Evolutionary conservation across 305 asterid species (phyloP), one percentile per base, ranked within the genome.

Genomic region (Fraxinus latifolia): DNA sequence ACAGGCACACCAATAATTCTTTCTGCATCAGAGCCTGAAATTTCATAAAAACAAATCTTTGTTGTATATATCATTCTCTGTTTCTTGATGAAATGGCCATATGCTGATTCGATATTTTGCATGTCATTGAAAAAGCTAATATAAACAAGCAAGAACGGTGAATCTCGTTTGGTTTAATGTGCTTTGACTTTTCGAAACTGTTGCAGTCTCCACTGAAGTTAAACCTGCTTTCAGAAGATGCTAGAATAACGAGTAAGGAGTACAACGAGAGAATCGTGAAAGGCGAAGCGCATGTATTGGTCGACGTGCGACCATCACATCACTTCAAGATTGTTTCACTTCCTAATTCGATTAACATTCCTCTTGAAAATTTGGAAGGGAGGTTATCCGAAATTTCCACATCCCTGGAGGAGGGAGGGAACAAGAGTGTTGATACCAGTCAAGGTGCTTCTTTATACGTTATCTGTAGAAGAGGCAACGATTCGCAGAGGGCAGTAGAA

Each of bases 401-500:
- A 53, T 92, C 95, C 53, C 60, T 88, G 74, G 82, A 77, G n/a
- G 83, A 79, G 32, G 86, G 80, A 67, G 85, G 58, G 60, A 77
- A 75, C 58, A 68, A 77, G 76, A 71, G 27, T 0, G 67, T 42
- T n/a, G 33, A 81, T n/a, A 14, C 42, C 11, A 81, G 84, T 74
- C 75, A 37, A 23, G 79, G 74, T 50, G 91, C 89, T 50, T 86
- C 93, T 77, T 70, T 95, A 81, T 96, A 92, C 74, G 94, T 93
- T 8, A 81, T 96, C 44, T 96, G 99, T 87, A 90, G 98, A 84
- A 89, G 97, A 84, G 98, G 98, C 82, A 94, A 94, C 11, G 98
- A 94, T 87, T 94, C 97, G 1, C 98, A 94, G 82, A 89, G 88
- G 86, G 99, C 99, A 5, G 98, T 96, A 72, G 79, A 94, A 42